These are phyloP conservation scores for Colletotrichum sidae DNA, from an alignment of 2,329 filamentous ascomycete species.

Conservation along the genomic window DNA sequence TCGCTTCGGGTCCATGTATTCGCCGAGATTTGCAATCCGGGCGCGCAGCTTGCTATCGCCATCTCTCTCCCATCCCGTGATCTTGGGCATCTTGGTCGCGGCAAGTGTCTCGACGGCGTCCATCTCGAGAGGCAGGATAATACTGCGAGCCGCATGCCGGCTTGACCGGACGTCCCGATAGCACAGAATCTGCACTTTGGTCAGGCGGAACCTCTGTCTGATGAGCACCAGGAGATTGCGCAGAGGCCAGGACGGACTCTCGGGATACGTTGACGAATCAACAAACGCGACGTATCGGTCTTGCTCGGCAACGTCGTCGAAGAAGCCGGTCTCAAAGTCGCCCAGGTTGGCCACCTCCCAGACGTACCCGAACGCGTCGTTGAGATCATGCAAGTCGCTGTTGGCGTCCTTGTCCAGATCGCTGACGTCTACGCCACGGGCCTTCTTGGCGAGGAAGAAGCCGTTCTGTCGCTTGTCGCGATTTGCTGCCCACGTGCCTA, in stretches of 20 bases:
- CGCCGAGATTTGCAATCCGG: conserved; percentile 83
- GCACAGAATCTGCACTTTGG: conserved; percentile 85
- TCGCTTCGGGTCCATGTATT: conserved; percentile 91
- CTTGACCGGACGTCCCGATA: conserved; percentile 86
- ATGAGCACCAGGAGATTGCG: conserved; percentile 89
- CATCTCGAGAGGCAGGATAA: conserved; percentile 77
- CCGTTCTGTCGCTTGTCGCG: conserved; percentile 87
- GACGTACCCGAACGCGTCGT: conserved; percentile 59
- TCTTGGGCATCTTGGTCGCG: conserved; percentile 78
- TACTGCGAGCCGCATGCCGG: conserved; percentile 83
- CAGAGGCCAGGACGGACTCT: conserved; percentile 92
- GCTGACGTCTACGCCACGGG: conserved; percentile 50
- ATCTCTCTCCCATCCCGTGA: conserved; percentile 95
- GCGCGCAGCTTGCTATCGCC: conserved; percentile 80
- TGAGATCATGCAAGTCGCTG: conserved; percentile 36
- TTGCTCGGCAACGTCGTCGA: conserved; percentile 75
- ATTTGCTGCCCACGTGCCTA: conserved; percentile 88
- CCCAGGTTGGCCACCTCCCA: conserved; percentile 85
- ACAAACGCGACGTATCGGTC: conserved; percentile 89
- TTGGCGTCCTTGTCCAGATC: conserved; percentile 35
- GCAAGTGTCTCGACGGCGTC: conserved; percentile 58
- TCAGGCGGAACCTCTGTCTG: conserved; percentile 82
- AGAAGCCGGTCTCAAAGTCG: conserved; percentile 88
- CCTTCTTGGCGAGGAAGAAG: conserved; percentile 93
- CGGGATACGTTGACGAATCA: conserved; percentile 90